Base-by-base conservation (phyloP, 371 early-diverging fungal species). In the Umbelopsis sp. region DNA sequence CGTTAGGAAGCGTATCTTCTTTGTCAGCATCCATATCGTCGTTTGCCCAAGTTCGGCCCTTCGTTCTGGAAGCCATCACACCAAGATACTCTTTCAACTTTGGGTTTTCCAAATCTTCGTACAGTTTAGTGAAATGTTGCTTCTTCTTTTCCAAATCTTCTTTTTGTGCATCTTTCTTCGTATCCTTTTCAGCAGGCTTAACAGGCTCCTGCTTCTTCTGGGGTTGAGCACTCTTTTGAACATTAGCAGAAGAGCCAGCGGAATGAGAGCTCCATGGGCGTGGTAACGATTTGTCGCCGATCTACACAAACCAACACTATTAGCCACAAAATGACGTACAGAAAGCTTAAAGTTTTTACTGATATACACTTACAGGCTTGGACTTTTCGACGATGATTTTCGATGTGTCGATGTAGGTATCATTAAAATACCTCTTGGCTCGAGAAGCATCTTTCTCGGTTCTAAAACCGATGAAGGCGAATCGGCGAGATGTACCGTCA, bases 401-500 rank as follows among this genome's bases (percentile, higher is more conserved):
- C 7, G 94, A 92, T 3, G 96, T 98, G 72, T 96, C 95, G 66
- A 99, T 92, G 74, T 87, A 98, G 5, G 97, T 92, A 63, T 89
- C 86, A 84, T 98, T 90, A 75, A 96, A 99, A 75, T 96, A 92
- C 50, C 82, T 72, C 38, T 92, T 76, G 0, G 97, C 97, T 2
- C 83, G 87, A 66, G 89, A 79, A 5, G 98, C 98, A 29, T 94
- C 94, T 69, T 91, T 84, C 48, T 93, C 95, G 1, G 91, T 91
- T 67, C 86, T 87, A 80, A 86, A 99, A 20, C 99, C 99, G 69
- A 98, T 89, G 77, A 92, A 98, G 14, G 93, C 97, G 71, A 98
- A 97, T 69, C 89, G 84, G 66, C 99, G 90, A 44, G 93, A 96
- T 65, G 73, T 77, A 18, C 98, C 97, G 37, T 86, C 79, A 0